Percentiles rank a stretch among this genome's conserved stretches.
phyloP scores from a whole-genome alignment of 78 protist genomes.

The Dictyostelium intermedium region DNA sequence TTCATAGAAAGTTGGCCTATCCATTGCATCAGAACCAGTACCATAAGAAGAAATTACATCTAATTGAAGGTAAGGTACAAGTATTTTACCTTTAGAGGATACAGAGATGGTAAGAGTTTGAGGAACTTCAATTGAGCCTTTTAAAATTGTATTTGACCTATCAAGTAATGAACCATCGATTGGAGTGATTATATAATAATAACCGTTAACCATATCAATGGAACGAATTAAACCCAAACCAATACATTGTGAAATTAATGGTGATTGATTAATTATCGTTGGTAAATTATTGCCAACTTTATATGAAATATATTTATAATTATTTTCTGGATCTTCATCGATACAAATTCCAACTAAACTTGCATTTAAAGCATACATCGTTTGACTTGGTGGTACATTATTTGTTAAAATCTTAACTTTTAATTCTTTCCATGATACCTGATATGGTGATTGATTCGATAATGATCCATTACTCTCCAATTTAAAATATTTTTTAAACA shows the following conservation, averaged over 20 bases:
- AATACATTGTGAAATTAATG: constrained; percentile 23
- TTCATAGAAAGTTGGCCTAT: not conserved
- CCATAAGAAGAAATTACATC: constrained; percentile 14
- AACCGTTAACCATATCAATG: constrained; percentile 9
- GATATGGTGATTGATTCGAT: constrained; percentile 25
- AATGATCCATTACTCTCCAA: not conserved
- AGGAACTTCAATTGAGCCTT: constrained; percentile 16
- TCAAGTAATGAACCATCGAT: not conserved
- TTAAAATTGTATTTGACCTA: not conserved
- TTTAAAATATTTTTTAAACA: not conserved
- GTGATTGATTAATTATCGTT: not conserved
- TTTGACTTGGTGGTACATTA: constrained; percentile 44
- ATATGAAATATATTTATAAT: not conserved
- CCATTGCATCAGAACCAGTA: not conserved
- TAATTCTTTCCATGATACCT: constrained; percentile 20
- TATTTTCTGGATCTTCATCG: not conserved
- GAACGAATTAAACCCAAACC: constrained; percentile 53
- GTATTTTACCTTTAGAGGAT: not conserved
- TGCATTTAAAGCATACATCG: constrained; percentile 40
- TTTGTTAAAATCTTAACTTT: not conserved
- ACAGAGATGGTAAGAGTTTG: not conserved
- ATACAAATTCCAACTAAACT: constrained; percentile 40
- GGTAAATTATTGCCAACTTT: constrained; percentile 20
- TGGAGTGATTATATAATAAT: constrained; percentile 40
- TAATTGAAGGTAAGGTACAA: not conserved